Percentiles rank a stretch among this genome's conserved stretches.
Conservation (phyloP, 306 rosid species). For the cucumber (Cucumis sativus) region Cucumber_9930_V3 NC_026655.2:19769501-19770000, state of each 20-base stretch:
- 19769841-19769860: constrained; percentile 88
- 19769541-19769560: constrained; percentile 72
- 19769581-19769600: constrained; percentile 72
- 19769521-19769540: constrained; percentile 84
- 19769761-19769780: constrained; percentile 60
- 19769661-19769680: constrained; percentile 6
- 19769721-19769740: constrained; percentile 77
- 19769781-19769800: constrained; percentile 90
- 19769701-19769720: constrained; percentile 16
- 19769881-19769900: constrained; percentile 75
- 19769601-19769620: constrained; percentile 89
- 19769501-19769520: background rate
- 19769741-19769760: constrained; percentile 76
- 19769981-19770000: background rate
- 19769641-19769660: constrained; percentile 19
- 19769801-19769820: constrained; percentile 70
- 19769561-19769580: constrained; percentile 80
- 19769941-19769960: background rate
- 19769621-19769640: constrained; percentile 62
- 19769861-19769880: constrained; percentile 94
- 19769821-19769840: constrained; percentile 43
- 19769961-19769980: background rate
- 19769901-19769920: constrained; percentile 9
- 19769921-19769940: background rate
- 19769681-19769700: constrained; percentile 13